phyloP scores from a whole-genome alignment of 202 grass and related monocot species.

The Carex arenaria region DNA sequence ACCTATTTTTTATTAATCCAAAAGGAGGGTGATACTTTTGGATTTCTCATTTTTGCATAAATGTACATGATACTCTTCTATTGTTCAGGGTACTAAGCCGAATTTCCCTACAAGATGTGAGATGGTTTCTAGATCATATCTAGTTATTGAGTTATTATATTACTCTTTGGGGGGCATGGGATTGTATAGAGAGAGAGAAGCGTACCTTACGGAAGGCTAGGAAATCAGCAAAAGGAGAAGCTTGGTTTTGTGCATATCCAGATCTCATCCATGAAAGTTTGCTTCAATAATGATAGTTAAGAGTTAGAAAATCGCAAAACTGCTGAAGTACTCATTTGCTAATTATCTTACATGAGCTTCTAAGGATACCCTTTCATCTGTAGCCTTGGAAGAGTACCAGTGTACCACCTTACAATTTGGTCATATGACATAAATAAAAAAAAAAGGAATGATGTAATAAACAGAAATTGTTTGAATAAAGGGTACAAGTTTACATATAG shows the following conservation, averaged over 20 bases:
- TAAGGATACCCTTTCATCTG: background rate
- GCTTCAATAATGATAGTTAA: conserved; percentile 42
- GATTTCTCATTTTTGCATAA: background rate
- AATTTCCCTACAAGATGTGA: conserved; percentile 6
- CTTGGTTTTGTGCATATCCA: conserved; percentile 76
- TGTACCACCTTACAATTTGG: background rate
- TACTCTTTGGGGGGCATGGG: background rate
- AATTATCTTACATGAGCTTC: background rate
- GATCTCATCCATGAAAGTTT: conserved; percentile 81
- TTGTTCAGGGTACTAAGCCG: background rate
- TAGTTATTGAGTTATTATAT: conserved; percentile 10
- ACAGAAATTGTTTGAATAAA: background rate
- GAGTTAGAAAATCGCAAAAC: conserved; percentile 2
- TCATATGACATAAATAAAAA: background rate
- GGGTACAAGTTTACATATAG: background rate
- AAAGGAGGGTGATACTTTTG: background rate
- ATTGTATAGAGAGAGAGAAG: background rate
- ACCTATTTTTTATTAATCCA: background rate
- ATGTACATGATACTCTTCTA: background rate
- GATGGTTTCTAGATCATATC: conserved; percentile 11
- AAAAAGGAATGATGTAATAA: background rate
- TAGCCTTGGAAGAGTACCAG: background rate
- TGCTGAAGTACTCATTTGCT: background rate
- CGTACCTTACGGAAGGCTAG: conserved; percentile 89
- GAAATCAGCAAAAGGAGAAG: conserved; percentile 84